These are phyloP conservation scores for Sporothrix curviconia DNA, from an alignment of 2,329 filamentous ascomycete genomes.

Conservation along the genomic window DNA sequence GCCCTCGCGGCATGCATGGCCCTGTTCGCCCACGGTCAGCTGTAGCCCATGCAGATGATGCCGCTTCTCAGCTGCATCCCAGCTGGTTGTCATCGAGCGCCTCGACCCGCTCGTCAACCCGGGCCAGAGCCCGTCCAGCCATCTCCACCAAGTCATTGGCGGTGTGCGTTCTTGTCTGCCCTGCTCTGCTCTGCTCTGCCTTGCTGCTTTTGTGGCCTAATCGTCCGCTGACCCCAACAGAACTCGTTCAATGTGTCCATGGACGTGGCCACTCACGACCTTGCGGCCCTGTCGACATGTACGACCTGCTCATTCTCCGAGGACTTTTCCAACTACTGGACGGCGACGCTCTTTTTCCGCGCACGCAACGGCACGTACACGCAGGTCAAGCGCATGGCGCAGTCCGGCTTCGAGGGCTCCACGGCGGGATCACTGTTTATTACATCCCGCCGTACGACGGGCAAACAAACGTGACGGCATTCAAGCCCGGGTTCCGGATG, in stretches of 20 bases:
- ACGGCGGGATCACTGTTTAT: slow-evolving; percentile 39
- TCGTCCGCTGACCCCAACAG: too few relatives aligned
- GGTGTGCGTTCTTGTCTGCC: too few relatives aligned
- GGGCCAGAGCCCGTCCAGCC: slow-evolving; percentile 37
- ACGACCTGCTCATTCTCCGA: slow-evolving; percentile 38
- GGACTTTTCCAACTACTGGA: slow-evolving; percentile 43
- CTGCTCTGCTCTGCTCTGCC: too few relatives aligned
- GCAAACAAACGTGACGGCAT: slow-evolving; percentile 29
- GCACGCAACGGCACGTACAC: slow-evolving; percentile 37
- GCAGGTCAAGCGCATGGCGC: slow-evolving; percentile 38
- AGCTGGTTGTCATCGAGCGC: slow-evolving; percentile 41
- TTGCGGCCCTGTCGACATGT: slow-evolving; percentile 32
- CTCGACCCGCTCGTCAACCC: slow-evolving; percentile 41
- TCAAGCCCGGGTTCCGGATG: slow-evolving; percentile 42
- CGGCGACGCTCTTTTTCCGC: slow-evolving; percentile 41
- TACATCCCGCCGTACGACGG: slow-evolving; percentile 35
- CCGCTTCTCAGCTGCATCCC: too few relatives aligned
- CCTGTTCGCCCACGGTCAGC: too few relatives aligned
- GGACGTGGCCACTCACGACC: slow-evolving; percentile 32
- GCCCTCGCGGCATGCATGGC: too few relatives aligned
- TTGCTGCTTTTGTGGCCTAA: too few relatives aligned
- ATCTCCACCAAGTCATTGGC: slow-evolving; percentile 42
- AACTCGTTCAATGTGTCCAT: slow-evolving; percentile 40
- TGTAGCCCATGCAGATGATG: too few relatives aligned
- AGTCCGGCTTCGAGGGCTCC: slow-evolving; percentile 39